phyloP scores from a whole-genome alignment of 495 filamentous ascomycete species.

The Sordaria brevicollis region DNA sequence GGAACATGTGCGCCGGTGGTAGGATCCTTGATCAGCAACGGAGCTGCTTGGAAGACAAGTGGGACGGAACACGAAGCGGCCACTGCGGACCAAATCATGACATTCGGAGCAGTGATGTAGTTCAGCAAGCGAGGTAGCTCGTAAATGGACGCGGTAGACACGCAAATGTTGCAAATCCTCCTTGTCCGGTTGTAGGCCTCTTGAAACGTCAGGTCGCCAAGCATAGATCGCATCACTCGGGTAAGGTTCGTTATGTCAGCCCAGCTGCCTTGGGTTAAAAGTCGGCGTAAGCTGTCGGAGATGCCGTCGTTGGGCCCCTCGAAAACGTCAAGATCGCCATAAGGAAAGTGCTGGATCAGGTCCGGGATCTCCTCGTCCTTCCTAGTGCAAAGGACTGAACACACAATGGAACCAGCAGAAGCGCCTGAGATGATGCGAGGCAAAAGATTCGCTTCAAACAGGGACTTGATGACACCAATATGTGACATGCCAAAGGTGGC shows the following conservation, averaged over 20 bases:
- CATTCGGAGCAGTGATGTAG: slow-evolving; percentile 86
- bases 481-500: slow-evolving; percentile 96
- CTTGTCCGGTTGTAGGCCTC: slow-evolving; percentile 90
- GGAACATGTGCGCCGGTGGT: slow-evolving; percentile 64
- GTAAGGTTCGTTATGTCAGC: slow-evolving; percentile 74
- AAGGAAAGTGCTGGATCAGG: slow-evolving; percentile 61
- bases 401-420: slow-evolving; percentile 91
- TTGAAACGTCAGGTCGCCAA: slow-evolving; percentile 88
- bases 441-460: slow-evolving; percentile 65
- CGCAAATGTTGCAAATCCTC: slow-evolving; percentile 84
- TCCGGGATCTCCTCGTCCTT: slow-evolving; percentile 76
- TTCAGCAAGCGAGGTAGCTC: slow-evolving; percentile 82
- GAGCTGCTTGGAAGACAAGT: slow-evolving; percentile 66
- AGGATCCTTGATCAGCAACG: slow-evolving; percentile 76
- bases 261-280: slow-evolving; percentile 72
- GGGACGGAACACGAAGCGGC: slow-evolving; percentile 92
- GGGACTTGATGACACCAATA: slow-evolving; percentile 82
- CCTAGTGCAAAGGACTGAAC: slow-evolving; percentile 71
- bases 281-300: slow-evolving; percentile 57
- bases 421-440: slow-evolving; percentile 90
- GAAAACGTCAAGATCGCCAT: slow-evolving; percentile 80
- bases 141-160: slow-evolving; percentile 77
- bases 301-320: slow-evolving; percentile 59
- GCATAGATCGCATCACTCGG: slow-evolving; percentile 64
- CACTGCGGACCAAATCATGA: slow-evolving; percentile 94